Conservation (phyloP, 2,329 filamentous ascomycete species). For the Fusarium bactridioides region DNA sequence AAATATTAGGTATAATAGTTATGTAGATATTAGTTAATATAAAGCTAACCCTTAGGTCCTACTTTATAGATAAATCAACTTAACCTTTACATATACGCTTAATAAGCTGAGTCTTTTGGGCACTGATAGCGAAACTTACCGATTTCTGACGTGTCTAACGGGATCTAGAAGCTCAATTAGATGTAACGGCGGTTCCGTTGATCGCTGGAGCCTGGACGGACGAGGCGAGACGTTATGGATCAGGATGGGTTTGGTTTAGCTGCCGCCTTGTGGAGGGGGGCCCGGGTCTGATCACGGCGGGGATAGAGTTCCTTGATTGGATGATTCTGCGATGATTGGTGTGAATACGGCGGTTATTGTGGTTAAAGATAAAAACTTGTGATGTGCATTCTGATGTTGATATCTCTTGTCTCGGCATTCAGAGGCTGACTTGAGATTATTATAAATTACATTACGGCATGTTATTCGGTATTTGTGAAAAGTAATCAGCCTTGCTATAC, state of each 20-base stretch:
- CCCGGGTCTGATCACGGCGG: not conserved
- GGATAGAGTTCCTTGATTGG: slow-evolving; percentile 15
- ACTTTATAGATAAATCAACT: no score
- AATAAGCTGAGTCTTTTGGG: not conserved
- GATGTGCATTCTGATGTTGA: not conserved
- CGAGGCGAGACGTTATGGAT: slow-evolving; percentile 8
- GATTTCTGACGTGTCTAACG: slow-evolving; percentile 3
- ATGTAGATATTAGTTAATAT: no score
- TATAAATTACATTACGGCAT: not conserved
- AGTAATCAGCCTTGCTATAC: not conserved
- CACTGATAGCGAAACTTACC: not conserved
- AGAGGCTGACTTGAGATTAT: not conserved
- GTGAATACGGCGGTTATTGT: not conserved
- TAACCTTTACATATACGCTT: no score
- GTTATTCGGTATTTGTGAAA: not conserved
- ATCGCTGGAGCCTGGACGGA: not conserved
- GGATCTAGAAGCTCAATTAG: slow-evolving; percentile 8
- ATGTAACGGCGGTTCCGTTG: not conserved
- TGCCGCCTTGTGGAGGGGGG: not conserved
- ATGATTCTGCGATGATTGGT: not conserved
- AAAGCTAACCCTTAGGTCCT: no score
- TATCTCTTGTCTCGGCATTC: not conserved
- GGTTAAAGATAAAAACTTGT: not conserved
- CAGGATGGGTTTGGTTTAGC: slow-evolving; percentile 2
- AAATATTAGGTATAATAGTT: no score